phyloP scores from a whole-genome alignment of 2,329 filamentous ascomycete genomes.

The Monilinia polystroma region DNA sequence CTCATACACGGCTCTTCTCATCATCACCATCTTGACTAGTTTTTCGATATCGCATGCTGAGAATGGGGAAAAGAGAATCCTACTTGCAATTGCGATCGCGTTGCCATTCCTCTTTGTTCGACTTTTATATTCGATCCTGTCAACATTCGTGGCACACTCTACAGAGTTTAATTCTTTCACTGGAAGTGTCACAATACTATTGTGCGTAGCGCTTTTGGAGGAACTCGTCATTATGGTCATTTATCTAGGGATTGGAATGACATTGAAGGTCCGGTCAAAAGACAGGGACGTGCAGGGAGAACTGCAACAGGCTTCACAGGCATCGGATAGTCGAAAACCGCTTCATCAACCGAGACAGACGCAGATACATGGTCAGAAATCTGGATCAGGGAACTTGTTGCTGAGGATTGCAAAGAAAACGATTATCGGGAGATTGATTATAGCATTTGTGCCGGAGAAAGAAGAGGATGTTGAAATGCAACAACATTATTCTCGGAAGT shows the following conservation, averaged over 20 bases:
- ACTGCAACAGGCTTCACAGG: neutral
- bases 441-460: conserved; percentile 18
- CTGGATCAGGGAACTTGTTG: conserved; percentile 17
- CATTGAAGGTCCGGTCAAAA: conserved; percentile 38
- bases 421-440: conserved; percentile 36
- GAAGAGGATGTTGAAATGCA: conserved; percentile 19
- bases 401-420: conserved; percentile 34
- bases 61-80: conserved; percentile 48
- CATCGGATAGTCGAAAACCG: neutral
- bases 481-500: neutral
- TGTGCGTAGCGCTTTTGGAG: conserved; percentile 51
- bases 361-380: conserved; percentile 14
- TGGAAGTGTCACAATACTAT: conserved; percentile 44
- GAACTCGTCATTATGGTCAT: conserved; percentile 50
- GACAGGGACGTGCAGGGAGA: neutral
- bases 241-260: conserved; percentile 45
- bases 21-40: conserved; percentile 40
- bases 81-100: conserved; percentile 46
- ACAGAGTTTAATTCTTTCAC: conserved; percentile 46
- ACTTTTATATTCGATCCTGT: conserved; percentile 48
- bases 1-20: conserved; percentile 43
- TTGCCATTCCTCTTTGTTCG: conserved; percentile 52
- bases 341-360: neutral
- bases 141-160: conserved; percentile 44
- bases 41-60: conserved; percentile 41